Conservation (phyloP, 345 rosid species). For the Syzygium oleosum region DNA sequence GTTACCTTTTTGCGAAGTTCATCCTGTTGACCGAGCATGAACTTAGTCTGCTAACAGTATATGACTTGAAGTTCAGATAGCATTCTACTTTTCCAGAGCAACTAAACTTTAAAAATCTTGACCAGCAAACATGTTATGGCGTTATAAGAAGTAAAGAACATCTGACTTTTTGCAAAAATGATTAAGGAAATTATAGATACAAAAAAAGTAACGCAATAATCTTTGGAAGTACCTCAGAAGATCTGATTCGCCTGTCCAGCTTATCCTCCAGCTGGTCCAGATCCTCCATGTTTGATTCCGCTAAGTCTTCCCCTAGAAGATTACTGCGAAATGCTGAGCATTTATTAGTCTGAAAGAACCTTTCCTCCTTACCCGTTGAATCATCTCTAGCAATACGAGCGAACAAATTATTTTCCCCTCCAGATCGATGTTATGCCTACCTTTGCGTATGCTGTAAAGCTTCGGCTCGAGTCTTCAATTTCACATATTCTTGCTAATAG, state of each 20-base stretch:
- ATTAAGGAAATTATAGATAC: not conserved
- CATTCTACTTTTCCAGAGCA: not conserved
- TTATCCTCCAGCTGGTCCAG: conserved; percentile 40
- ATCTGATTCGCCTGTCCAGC: conserved; percentile 33
- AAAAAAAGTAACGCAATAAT: not conserved
- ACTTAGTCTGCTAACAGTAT: conserved; percentile 12
- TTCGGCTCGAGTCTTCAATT: conserved; percentile 51
- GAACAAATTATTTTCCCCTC: not conserved
- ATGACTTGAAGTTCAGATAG: not conserved
- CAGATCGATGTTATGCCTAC: conserved; percentile 6
- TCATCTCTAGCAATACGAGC: not conserved
- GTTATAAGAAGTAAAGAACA: not conserved
- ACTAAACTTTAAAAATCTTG: not conserved
- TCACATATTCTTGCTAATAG: conserved; percentile 53
- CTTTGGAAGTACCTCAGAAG: conserved; percentile 21
- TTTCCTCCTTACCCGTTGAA: not conserved
- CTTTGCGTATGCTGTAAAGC: conserved; percentile 55
- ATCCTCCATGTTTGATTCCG: conserved; percentile 21
- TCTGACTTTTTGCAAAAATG: not conserved
- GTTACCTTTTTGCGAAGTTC: conserved; percentile 28
- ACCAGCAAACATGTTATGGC: not conserved
- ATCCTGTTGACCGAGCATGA: conserved; percentile 15
- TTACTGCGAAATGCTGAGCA: conserved; percentile 12
- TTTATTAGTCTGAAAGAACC: not conserved
- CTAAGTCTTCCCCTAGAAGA: conserved; percentile 43